These are phyloP conservation scores for Cryphonectria naterciae DNA, from an alignment of 2,329 filamentous ascomycete genomes.

Conservation along the genomic window DNA sequence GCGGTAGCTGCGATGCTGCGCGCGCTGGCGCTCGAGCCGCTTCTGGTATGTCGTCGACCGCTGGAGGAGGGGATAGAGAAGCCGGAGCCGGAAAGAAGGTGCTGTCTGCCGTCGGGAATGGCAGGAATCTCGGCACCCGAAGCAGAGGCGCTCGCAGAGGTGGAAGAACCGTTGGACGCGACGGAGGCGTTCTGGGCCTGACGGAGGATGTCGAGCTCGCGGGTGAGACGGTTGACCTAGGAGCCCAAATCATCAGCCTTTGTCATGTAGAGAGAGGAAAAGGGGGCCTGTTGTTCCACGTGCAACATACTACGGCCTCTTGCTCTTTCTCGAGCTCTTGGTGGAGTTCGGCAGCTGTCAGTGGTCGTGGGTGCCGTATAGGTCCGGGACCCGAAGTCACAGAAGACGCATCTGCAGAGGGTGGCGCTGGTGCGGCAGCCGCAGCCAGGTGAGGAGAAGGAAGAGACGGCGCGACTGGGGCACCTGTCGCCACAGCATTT, in stretches of 20 bases:
- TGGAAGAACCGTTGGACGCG: conserved; percentile 67
- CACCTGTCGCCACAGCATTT: conserved; percentile 48
- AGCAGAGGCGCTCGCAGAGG: conserved; percentile 57
- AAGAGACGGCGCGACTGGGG: conserved; percentile 38
- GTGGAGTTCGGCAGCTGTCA: conserved; percentile 89
- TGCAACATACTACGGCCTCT: conserved; percentile 76
- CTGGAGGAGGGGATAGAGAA: conserved; percentile 60
- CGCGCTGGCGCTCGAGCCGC: conserved; percentile 58
- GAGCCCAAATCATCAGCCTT: conserved; percentile 14
- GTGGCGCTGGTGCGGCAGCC: conserved; percentile 30
- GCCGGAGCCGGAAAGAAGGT: conserved; percentile 60
- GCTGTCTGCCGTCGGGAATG: conserved; percentile 46
- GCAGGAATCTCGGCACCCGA: conserved; percentile 51
- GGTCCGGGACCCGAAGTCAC: conserved; percentile 66
- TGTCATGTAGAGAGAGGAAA: neutral
- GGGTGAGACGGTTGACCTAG: conserved; percentile 89
- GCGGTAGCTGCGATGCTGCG: conserved; percentile 56
- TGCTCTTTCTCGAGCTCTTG: conserved; percentile 92
- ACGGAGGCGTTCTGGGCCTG: conserved; percentile 69
- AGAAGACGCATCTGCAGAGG: conserved; percentile 49
- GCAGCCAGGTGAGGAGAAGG: conserved; percentile 41
- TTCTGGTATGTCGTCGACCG: conserved; percentile 59
- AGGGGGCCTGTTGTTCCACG: neutral
- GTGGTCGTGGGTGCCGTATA: conserved; percentile 80
- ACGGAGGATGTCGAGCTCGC: conserved; percentile 84